phyloP scores from a whole-genome alignment of 768 basidiomycete species.

The Collybiopsis confluens region DNA sequence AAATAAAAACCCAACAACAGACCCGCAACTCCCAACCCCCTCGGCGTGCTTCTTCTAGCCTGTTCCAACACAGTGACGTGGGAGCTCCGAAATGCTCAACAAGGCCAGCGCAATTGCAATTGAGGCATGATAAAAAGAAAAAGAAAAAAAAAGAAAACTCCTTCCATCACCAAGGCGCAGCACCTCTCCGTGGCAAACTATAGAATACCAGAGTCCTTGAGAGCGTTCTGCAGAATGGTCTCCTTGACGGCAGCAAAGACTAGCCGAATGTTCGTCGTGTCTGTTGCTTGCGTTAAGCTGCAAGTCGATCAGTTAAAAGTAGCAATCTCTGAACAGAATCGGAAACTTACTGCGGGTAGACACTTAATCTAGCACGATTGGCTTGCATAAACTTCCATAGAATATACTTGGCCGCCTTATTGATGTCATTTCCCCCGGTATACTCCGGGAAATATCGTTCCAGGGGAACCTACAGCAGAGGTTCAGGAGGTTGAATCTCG shows the following conservation, averaged over 20 bases:
- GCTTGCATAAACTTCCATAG: slow-evolving; percentile 94
- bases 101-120: neutral
- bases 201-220: slow-evolving; percentile 77
- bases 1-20: neutral
- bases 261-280: slow-evolving; percentile 73
- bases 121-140: neutral
- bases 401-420: slow-evolving; percentile 93
- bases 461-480: slow-evolving; percentile 43
- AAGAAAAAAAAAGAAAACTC: neutral
- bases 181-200: slow-evolving; percentile 19
- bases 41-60: slow-evolving; percentile 1
- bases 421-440: slow-evolving; percentile 83
- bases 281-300: slow-evolving; percentile 79
- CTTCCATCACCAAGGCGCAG: neutral
- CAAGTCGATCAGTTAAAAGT: neutral
- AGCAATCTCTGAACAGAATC: neutral
- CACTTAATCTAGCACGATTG: slow-evolving; percentile 76
- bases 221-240: slow-evolving; percentile 79
- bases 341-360: slow-evolving; percentile 80
- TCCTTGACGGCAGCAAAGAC: slow-evolving; percentile 85
- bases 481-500: too few relatives aligned
- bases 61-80: neutral
- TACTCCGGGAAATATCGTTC: slow-evolving; percentile 84
- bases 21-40: neutral
- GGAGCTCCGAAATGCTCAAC: neutral